Conservation (phyloP, 345 rosid genomes). For the Eucalyptus urophylla region DNA sequence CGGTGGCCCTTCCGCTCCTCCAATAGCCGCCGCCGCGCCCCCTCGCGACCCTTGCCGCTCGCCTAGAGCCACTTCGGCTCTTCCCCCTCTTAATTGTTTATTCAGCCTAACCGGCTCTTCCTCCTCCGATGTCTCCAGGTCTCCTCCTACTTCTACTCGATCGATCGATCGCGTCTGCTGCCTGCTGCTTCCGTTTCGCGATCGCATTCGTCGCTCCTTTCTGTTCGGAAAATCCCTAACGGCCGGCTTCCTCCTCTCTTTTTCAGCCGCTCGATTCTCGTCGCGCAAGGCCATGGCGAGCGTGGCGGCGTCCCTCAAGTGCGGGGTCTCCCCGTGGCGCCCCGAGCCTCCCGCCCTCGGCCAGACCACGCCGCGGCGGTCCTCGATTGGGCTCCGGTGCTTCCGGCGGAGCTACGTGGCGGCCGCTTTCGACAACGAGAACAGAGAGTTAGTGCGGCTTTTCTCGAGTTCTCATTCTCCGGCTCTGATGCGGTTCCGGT, state of each 20-base stretch:
- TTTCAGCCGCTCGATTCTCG: conserved; percentile 1
- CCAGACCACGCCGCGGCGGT: conserved; percentile 11
- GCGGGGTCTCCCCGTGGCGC: conserved; percentile 45
- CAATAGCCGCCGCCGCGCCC: background rate
- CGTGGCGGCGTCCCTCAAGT: conserved; percentile 22
- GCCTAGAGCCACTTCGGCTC: background rate
- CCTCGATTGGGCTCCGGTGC: conserved; percentile 25
- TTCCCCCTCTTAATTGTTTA: background rate
- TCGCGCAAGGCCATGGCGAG: conserved; percentile 52
- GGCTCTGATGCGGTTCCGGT: background rate
- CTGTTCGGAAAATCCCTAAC: conserved; percentile 1
- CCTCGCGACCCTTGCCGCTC: background rate
- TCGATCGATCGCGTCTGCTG: background rate
- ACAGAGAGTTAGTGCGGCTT: conserved; percentile 52
- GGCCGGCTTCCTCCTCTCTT: background rate
- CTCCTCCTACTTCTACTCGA: background rate
- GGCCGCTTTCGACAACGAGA: conserved; percentile 64
- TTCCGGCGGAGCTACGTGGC: conserved; percentile 39
- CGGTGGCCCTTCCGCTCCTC: background rate
- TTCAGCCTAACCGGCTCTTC: background rate
- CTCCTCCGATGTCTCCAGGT: conserved; percentile 32
- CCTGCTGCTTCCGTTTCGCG: background rate
- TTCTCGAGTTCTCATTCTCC: background rate
- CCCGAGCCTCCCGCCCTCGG: conserved; percentile 37
- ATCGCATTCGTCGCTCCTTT: background rate